Percentiles rank a stretch among this genome's conserved stretches.
Evolutionary conservation across 352 stramenopile species (phyloP).

Genomic region (Pythium folliculosum): DNA sequence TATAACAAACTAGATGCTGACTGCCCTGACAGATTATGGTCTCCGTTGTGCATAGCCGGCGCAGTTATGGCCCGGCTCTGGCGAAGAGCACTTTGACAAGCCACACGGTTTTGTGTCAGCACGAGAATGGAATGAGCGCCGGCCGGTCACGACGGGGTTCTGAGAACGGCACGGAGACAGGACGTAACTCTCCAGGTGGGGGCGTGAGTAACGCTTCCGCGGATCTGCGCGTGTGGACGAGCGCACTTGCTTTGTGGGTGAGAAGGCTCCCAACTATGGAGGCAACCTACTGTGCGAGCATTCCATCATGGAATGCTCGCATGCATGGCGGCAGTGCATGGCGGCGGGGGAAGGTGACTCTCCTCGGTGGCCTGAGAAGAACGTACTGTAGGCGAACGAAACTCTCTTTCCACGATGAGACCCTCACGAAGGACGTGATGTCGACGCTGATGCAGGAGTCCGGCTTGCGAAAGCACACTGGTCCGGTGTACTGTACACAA

Average conservation of each 20-base stretch:
- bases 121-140: conserved; percentile 5
- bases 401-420: too few species aligned
- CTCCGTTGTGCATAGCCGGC: background rate
- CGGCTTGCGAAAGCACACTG: too few species aligned
- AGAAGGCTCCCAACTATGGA: background rate
- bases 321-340: too few species aligned
- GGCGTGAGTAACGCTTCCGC: conserved; percentile 3
- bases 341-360: too few species aligned
- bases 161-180: conserved; percentile 10
- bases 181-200: conserved; percentile 6
- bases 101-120: background rate
- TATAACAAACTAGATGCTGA: background rate
- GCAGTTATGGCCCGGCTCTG: background rate
- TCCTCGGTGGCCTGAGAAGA: too few species aligned
- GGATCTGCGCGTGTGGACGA: background rate
- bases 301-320: too few species aligned
- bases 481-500: too few species aligned
- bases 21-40: conserved; percentile 3
- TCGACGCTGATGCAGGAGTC: too few species aligned
- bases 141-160: background rate
- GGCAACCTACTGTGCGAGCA: background rate
- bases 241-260: background rate
- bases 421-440: too few species aligned
- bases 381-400: too few species aligned
- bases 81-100: background rate